Conservation (phyloP, 2,329 filamentous ascomycete genomes). For the Mollisiaceae sp. region DNA sequence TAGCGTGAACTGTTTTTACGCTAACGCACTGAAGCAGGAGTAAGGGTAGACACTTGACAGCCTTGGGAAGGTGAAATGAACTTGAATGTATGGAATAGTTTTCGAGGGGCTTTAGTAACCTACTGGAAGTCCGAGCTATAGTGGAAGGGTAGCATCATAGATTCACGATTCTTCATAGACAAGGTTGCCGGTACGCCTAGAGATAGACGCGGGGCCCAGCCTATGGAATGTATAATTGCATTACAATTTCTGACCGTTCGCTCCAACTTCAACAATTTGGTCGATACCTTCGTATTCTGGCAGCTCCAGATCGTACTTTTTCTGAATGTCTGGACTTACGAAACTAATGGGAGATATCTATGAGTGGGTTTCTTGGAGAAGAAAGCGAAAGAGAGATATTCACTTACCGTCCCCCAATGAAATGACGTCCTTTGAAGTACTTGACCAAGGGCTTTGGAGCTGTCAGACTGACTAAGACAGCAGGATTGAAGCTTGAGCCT, state of each 20-base stretch:
- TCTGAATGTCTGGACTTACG: conserved; percentile 74
- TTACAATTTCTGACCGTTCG: conserved; percentile 59
- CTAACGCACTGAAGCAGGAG: conserved; percentile 1
- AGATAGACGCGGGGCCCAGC: neutral
- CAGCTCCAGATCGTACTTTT: conserved; percentile 85
- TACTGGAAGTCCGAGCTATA: neutral
- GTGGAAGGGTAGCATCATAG: neutral
- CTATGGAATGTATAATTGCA: neutral
- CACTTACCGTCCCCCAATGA: conserved; percentile 80
- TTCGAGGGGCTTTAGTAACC: neutral
- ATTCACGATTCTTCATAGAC: neutral
- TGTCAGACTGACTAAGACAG: conserved; percentile 83
- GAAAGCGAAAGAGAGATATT: neutral
- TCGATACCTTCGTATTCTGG: conserved; percentile 86
- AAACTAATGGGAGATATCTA: conserved; percentile 60
- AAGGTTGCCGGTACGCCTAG: neutral
- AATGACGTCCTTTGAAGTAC: conserved; percentile 86
- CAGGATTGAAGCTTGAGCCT: conserved; percentile 81
- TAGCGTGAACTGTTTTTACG: neutral
- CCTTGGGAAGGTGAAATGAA: neutral
- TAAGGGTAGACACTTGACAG: neutral
- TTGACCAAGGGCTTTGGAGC: conserved; percentile 90
- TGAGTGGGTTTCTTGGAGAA: neutral
- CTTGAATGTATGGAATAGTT: neutral
- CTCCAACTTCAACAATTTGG: conserved; percentile 80